A percentile compares a stretch with the other conserved stretches of the same genome.
Evolutionary conservation across 192 early-diverging fungal genomes (phyloP).

Genomic region (Coemansia sp.): DNA sequence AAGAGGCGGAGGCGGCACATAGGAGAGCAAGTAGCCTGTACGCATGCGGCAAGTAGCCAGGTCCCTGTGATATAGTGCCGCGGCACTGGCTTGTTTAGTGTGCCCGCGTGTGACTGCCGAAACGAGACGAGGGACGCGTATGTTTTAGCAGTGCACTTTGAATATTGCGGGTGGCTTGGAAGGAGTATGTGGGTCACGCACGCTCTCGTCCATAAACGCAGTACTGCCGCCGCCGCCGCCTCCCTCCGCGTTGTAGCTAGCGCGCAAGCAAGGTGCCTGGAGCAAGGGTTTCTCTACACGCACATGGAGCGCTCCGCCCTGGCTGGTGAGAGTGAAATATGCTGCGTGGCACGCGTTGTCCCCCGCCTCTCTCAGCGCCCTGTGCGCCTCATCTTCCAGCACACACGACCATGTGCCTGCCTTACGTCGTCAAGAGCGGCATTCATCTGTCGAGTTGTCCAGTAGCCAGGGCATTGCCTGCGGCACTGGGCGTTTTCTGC

Average conservation of each 20-base stretch:
- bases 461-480: not conserved
- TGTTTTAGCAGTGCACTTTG: not conserved
- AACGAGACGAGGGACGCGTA: not conserved
- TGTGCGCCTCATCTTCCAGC: conserved; percentile 1
- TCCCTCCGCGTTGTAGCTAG: not conserved
- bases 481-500: not conserved
- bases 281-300: not conserved
- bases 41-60: conserved; percentile 1
- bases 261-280: not conserved
- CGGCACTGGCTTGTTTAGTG: not conserved
- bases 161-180: conserved; percentile 3
- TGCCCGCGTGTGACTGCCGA: conserved; percentile 8
- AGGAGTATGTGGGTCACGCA: not conserved
- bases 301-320: not conserved
- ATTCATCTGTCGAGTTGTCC: not conserved
- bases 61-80: conserved; percentile 7
- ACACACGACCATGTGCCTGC: conserved; percentile 3
- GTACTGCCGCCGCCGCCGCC: not conserved
- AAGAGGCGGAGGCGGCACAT: conserved; percentile 2
- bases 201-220: not conserved
- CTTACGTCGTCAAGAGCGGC: not conserved
- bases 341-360: not conserved
- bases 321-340: not conserved
- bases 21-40: not conserved
- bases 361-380: not conserved